A percentile compares a stretch with the other conserved stretches of the same genome.
These are phyloP conservation scores for Argentina anserina DNA, from an alignment of 306 rosid genomes.

Conservation along the genomic window DNA sequence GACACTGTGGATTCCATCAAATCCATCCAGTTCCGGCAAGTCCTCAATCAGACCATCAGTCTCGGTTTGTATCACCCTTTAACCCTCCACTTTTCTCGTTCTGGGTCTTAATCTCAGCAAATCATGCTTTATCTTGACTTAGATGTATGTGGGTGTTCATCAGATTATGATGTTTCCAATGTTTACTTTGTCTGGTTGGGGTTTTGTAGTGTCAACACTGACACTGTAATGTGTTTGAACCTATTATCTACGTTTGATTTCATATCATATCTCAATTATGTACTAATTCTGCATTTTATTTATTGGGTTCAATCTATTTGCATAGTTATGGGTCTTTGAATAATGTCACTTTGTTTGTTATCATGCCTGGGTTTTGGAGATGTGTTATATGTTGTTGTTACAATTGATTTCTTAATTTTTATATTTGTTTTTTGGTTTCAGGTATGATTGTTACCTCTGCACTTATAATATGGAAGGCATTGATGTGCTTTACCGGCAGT, in stretches of 20 bases:
- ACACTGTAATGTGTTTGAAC: constrained; percentile 1
- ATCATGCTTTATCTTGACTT: not conserved
- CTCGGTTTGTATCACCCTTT: constrained; percentile 48
- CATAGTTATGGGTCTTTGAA: not conserved
- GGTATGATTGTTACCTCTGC: constrained; percentile 87
- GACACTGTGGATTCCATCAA: constrained; percentile 66
- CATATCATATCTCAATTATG: not conserved
- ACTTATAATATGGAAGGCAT: constrained; percentile 75
- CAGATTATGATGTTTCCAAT: not conserved
- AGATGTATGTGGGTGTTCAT: not conserved
- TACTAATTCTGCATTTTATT: not conserved
- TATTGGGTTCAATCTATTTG: not conserved
- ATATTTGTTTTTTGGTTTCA: constrained; percentile 25
- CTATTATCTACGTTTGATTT: not conserved
- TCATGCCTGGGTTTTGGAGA: not conserved
- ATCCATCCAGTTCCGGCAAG: constrained; percentile 87
- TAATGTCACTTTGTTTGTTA: not conserved
- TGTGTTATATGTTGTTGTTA: not conserved
- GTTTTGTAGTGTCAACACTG: not conserved
- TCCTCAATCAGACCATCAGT: constrained; percentile 70
- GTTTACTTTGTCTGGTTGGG: not conserved
- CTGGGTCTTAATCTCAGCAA: not conserved
- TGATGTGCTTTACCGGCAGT: constrained; percentile 73
- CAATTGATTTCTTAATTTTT: too few species aligned
- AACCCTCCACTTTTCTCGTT: not conserved